Evolutionary conservation across 2,329 filamentous ascomycete genomes (phyloP), one percentile per base, ranked within the genome.

Genomic region (Nemania sp.): DNA sequence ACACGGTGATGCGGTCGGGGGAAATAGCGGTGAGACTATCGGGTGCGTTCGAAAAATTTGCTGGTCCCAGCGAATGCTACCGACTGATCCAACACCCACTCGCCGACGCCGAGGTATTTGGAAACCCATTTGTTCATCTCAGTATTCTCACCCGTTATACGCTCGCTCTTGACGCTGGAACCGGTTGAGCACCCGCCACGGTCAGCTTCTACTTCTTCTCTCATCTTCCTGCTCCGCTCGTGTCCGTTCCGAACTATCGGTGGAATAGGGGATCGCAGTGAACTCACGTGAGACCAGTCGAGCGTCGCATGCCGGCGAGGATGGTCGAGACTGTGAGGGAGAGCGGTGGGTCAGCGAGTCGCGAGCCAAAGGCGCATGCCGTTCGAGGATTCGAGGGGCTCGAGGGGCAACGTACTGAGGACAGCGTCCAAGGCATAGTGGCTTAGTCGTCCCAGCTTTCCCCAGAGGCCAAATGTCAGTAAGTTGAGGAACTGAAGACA

Each of bases 31-130:
- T 15, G 42, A 21, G 54, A 29, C 81, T 81, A 96, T 80, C 93
- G 86, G 76, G 87, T 93, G 73, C 95, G 86, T 80, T 97, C 93
- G 75, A 99, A 99, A 79, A 88, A 99, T 62, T 89, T 85, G 74
- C 91, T 96, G 50, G 90, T 89, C 43, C 92, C 90, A 74, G 97
- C 91, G 59, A 98, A 86, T 42, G 93, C 93, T 34, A 98, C 92
- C 32, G 92, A 96, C 80, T 96, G 90, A 77, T 99, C 95, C 92
- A 99, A 96, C 66, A 97, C 90, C 87, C 92, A 97, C 81, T 99
- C 95, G 70, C 95, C 95, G 17, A 97, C 89, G 65, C 92, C 92
- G 45, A 98, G 87, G 76, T 98, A 98, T 75, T 90, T 94, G 73
- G 94, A 90, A 68, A 98, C 87, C 92, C 93, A 98, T 72, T 88